Base-by-base conservation (phyloP, 1,284 basidiomycete species). In the Microbotryum scabiosae region DNA sequence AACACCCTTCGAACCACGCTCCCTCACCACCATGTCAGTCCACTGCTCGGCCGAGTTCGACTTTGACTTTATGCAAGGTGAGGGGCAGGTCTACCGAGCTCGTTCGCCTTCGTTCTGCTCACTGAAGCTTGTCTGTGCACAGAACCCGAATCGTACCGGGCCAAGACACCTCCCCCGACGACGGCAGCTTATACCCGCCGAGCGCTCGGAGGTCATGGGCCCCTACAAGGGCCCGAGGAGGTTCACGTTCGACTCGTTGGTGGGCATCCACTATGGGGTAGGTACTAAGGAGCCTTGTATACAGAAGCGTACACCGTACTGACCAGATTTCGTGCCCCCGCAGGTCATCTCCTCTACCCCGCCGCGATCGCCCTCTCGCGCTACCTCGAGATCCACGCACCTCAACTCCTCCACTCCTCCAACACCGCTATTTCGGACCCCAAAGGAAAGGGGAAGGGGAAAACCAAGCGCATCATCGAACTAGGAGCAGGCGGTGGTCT, bases 401-500 rank as follows among this genome's bases (percentile, higher is more conserved):
- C 23, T 10, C 14, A 21, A 0, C 61, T 69, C 3, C 44, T 66
- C 12, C 66, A 63, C 23, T 55, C 61, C 6, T n/a, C 46, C 18
- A 41, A 41, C 36, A 12, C 14, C 36, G 5, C 36, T 12, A 18
- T 41, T 4, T 49, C 47, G 9, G 20, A 52, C 9, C 26, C 25
- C 51, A 62, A 66, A 18, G 36, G 36, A 41, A 41, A 18, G 36
- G 16, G 36, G 4, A 41, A 41, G 10, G 14, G 2, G 5, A 62
- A 79, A 9, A 76, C 71, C 18, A 77, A 76, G 58, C 76, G 74
- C 30, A 84, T 97, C 0, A 78, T 97, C 2, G 94, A 98, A 74
- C 82, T 97, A 0, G 94, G 94, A 1, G 94, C 94, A 0, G 94
- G 91, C 0, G 91, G 90, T 1, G 93, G 85, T 0, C 77, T 97